phyloP scores from a whole-genome alignment of 768 basidiomycete species.

The Auriscalpium orientale region DNA sequence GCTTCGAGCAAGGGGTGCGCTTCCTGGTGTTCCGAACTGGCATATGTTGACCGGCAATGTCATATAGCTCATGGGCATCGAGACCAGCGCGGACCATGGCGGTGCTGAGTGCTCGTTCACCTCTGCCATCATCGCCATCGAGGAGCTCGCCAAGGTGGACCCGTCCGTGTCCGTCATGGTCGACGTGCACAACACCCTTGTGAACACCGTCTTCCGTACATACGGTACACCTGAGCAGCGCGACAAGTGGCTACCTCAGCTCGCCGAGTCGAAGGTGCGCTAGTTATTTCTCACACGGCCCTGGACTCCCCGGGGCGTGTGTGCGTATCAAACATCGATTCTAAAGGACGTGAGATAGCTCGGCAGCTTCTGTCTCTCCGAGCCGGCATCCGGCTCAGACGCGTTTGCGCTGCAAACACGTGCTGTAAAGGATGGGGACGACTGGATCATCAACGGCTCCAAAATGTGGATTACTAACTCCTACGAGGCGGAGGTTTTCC shows the following conservation, averaged over 20 bases:
- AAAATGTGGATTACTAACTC: conserved; percentile 99
- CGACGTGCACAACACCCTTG: conserved; percentile 98
- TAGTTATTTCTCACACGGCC: too few relatives aligned
- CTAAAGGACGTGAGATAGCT: conserved; percentile 42
- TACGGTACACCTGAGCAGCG: conserved; percentile 82
- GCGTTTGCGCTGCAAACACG: conserved; percentile 95
- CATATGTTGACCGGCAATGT: background rate
- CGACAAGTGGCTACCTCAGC: conserved; percentile 80
- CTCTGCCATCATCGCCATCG: conserved; percentile 91
- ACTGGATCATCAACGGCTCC: conserved; percentile 89
- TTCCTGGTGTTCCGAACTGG: background rate
- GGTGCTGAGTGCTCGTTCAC: conserved; percentile 92
- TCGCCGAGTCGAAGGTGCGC: conserved; percentile 68
- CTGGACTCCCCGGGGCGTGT: too few relatives aligned
- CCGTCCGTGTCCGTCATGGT: conserved; percentile 94
- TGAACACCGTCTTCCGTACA: conserved; percentile 87
- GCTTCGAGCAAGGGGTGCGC: conserved; percentile 92
- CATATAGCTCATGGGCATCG: conserved; percentile 91
- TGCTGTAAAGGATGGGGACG: conserved; percentile 77
- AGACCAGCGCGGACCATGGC: conserved; percentile 75
- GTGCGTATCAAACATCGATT: background rate
- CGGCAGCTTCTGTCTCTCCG: conserved; percentile 93
- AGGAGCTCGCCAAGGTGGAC: conserved; percentile 94
- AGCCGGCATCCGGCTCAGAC: conserved; percentile 89
- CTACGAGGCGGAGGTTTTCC: conserved; percentile 81